Percentiles rank a stretch among this genome's conserved stretches.
These are phyloP conservation scores for Saccharomyces kudriavzevii DNA, from an alignment of 805 yeast genomes.

Conservation along the genomic window DNA sequence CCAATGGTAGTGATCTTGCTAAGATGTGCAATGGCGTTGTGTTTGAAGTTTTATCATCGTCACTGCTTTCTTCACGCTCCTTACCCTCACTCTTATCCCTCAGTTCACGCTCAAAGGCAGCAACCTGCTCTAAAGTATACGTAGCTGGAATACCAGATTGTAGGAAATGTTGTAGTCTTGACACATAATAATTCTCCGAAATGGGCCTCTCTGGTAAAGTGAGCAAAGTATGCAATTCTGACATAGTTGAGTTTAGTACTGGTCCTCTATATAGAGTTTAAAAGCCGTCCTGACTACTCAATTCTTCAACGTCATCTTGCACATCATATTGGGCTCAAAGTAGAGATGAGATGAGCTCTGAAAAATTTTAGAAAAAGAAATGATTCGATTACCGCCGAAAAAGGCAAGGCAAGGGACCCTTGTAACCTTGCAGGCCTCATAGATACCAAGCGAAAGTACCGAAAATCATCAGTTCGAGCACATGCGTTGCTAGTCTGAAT, in stretches of 20 bases:
- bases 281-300: neutral
- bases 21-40: conserved; percentile 77
- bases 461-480: neutral
- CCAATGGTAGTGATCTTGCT: conserved; percentile 41
- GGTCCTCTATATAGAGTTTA: neutral
- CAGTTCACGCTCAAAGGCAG: conserved; percentile 41
- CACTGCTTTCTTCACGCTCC: conserved; percentile 12
- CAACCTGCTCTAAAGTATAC: conserved; percentile 70
- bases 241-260: conserved; percentile 35
- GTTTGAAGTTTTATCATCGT: conserved; percentile 38
- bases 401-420: neutral
- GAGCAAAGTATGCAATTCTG: conserved; percentile 65
- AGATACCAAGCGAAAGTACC: neutral
- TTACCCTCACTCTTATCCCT: conserved; percentile 25
- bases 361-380: neutral
- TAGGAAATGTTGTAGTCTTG: conserved; percentile 39
- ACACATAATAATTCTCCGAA: conserved; percentile 34
- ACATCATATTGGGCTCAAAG: neutral
- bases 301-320: neutral
- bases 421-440: neutral
- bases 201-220: conserved; percentile 47
- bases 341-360: neutral
- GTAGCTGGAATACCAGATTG: conserved; percentile 72
- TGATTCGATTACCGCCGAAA: neutral
- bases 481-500: neutral